Evolutionary conservation across 176 grass and related monocot genomes (phyloP), one percentile per base, ranked within the genome.

Genomic region (Melocanna baccifera): DNA sequence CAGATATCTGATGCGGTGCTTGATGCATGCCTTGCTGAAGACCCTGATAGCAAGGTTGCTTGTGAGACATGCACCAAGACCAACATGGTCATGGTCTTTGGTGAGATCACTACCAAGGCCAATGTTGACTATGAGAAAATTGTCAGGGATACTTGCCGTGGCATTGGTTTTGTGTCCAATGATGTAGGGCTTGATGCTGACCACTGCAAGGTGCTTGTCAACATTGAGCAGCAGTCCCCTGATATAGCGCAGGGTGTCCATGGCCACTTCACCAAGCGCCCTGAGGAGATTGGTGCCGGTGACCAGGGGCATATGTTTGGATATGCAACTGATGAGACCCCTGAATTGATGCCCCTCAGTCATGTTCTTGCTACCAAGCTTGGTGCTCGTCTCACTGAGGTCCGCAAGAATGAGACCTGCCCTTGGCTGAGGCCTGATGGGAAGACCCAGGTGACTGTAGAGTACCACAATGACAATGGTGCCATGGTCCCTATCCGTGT

Each of bases 401-500:
- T 87, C 23, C 81, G 81, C 51, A 91, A 91, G 81, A 87, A 81
- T 12, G 81, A 76, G 18, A 77, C 85, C 63, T 91, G 85, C 85
- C 30, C 81, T 1, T 91, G 89, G 89, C 51, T 91, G 68, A 87
- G 89, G 75, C 89, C 89, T 37, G 89, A 91, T 57, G 89, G 89
- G n/a, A 91, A 91, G 85, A 91, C 89, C 26, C 89, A 91, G 81
- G 89, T 91, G 75, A 91, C 89, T 14, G 81, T 91, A n/a, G 89
- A 91, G 52, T 91, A 91, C 76, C 62, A 73, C 12, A 91, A 87
- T 0, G 85, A 91, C 41, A 56, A 76, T 62, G 89, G 89, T 14
- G 89, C 85, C 42, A 87, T 87, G 85, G 81, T 91, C 45, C 89
- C 89, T 9, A 25, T 91, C 30, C 85, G 89, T 36, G 89, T 87